Evolutionary conservation across 345 rosid species (phyloP).

Genomic region (Pugionium dolabratum): DNA sequence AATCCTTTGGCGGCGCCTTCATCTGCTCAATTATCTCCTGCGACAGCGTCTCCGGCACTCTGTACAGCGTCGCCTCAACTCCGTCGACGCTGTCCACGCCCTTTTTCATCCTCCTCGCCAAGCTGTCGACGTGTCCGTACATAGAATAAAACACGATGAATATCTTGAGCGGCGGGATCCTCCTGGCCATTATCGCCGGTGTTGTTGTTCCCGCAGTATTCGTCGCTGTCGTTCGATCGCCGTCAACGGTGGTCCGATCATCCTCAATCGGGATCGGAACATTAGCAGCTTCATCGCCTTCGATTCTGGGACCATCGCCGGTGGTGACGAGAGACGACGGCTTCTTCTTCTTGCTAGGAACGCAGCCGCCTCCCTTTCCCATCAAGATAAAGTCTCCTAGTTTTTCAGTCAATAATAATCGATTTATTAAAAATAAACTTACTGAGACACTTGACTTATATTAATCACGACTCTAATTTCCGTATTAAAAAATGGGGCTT

Average conservation of each 20-base stretch:
- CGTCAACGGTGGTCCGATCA: slow-evolving; percentile 38
- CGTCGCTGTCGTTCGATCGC: slow-evolving; percentile 29
- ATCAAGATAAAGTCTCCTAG: slow-evolving; percentile 40
- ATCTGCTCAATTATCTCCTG: slow-evolving; percentile 54
- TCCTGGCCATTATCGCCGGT: slow-evolving; percentile 19
- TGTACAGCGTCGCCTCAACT: slow-evolving; percentile 55
- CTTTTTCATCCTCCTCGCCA: slow-evolving; percentile 71
- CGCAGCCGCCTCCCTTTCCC: slow-evolving; percentile 99
- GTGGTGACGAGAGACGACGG: slow-evolving; percentile 38
- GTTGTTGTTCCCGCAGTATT: slow-evolving; percentile 17
- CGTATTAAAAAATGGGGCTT: slow-evolving; percentile 5
- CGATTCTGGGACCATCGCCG: slow-evolving; percentile 34
- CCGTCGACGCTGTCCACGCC: slow-evolving; percentile 62
- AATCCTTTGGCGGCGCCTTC: slow-evolving; percentile 56
- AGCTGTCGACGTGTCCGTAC: slow-evolving; percentile 74
- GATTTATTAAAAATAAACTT: neutral
- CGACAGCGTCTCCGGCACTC: slow-evolving; percentile 67
- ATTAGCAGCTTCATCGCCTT: slow-evolving; percentile 21
- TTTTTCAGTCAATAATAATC: slow-evolving; percentile 27
- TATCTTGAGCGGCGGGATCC: slow-evolving; percentile 42
- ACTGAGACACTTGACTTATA: neutral
- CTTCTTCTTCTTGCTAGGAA: slow-evolving; percentile 84
- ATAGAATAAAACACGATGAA: slow-evolving; percentile 65
- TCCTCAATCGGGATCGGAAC: slow-evolving; percentile 53
- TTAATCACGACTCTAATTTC: slow-evolving; percentile 4